Evolutionary conservation across 495 filamentous ascomycete species (phyloP), one percentile per base, ranked within the genome.

Genomic region (Penicillium silybi): DNA sequence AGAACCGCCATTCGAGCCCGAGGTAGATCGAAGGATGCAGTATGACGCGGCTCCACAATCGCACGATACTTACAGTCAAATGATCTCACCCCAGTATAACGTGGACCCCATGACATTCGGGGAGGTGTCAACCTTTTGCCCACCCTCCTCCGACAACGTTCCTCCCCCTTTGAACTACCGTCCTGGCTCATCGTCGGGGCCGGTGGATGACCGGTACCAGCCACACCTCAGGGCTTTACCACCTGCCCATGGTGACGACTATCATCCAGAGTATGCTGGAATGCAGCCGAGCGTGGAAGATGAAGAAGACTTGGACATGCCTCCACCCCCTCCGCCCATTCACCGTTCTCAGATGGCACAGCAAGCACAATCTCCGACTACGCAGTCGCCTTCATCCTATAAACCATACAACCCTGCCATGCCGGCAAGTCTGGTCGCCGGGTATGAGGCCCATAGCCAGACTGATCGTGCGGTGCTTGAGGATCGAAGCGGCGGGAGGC

Each of bases 221-320:
- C 49, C 52, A 4, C 68, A 59, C 39, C 46, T 39, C 7, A 49
- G 53, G n/a, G 53, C 62, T 15, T 44, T 65, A 39, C 64, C 69
- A 53, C 44, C 52, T 39, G 23, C 57, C 41, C 53, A 55, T n/a
- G 29, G 26, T 16, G 66, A 69, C 22, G 53, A 57, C 11, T 65
- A 65, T 45, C 72, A 72, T 39, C 62, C 69, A 4, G 63, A 73
- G 38, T 74, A 75, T 52, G 73, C 75, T 34, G 71, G 74, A 15
- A 84, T 87, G 85, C 84, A 87, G 52, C 82, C 84, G 19, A 81
- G 78, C 5, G 85, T 87, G 40, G 85, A 87, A 58, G 85, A 87
- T 63, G 85, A 82, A 41, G 79, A 81, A n/a, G 77, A 83, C 11
- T 32, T 32, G 25, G 75, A 81, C 39, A 66, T 53, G 2, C 59